Conservation (phyloP, 2,329 filamentous ascomycete genomes). For the Lachnellula suecica region DNA sequence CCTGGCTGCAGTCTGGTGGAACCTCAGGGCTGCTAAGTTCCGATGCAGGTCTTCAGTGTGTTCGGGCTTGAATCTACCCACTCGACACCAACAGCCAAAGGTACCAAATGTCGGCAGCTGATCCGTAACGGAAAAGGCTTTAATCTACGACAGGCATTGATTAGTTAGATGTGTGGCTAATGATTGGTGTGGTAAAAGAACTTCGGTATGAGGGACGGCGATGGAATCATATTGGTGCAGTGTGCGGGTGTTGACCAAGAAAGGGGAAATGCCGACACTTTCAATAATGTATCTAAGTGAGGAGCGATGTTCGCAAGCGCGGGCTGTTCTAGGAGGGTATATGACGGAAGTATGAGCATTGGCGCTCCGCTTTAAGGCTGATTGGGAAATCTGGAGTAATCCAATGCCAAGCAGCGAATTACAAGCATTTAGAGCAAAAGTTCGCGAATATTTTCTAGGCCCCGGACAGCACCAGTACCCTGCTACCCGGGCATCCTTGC, state of each 20-base stretch:
- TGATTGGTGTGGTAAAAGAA: conserved; percentile 21
- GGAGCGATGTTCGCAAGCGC: conserved; percentile 19
- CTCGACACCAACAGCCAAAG: conserved; percentile 19
- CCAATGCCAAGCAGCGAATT: conserved; percentile 21
- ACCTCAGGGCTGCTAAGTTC: conserved; percentile 30
- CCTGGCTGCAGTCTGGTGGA: conserved; percentile 24
- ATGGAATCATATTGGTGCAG: conserved; percentile 25
- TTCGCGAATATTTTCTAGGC: conserved; percentile 22
- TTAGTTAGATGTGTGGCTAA: conserved; percentile 26
- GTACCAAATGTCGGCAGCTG: conserved; percentile 31
- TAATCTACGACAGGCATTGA: conserved; percentile 28
- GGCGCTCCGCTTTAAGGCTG: conserved; percentile 34
- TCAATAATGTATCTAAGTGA: conserved; percentile 21
- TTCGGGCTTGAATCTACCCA: conserved; percentile 22
- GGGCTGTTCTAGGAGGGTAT: conserved; percentile 26
- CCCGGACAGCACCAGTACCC: conserved; percentile 22
- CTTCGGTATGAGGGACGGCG: conserved; percentile 14
- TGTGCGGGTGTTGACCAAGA: conserved; percentile 20
- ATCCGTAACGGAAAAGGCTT: conserved; percentile 26
- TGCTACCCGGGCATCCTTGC: conserved; percentile 27
- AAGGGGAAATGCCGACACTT: conserved; percentile 23
- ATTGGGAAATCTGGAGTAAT: conserved; percentile 34
- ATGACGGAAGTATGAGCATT: conserved; percentile 30
- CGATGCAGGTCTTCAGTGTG: conserved; percentile 27
- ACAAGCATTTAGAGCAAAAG: conserved; percentile 25